Conservation (phyloP, 768 basidiomycete species). For the Leccinum arenicola region DNA sequence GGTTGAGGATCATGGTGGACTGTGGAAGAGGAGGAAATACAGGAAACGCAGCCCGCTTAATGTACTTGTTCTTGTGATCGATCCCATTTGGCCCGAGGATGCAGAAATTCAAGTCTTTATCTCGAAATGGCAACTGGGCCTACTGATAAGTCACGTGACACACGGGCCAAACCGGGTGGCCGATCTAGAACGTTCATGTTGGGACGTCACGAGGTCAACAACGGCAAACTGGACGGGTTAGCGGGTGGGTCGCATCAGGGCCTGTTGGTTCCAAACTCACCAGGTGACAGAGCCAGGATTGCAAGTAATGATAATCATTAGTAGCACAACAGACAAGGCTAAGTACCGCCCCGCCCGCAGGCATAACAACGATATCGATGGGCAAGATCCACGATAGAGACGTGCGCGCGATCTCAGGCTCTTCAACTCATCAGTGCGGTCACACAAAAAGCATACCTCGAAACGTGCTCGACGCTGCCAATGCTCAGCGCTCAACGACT, state of each 20-base stretch:
- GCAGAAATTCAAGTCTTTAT: constrained; percentile 20
- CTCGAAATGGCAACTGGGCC: constrained; percentile 24
- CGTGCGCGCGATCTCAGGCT: background rate
- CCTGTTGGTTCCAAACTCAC: background rate
- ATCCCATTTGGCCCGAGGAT: constrained; percentile 17
- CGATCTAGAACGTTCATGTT: background rate
- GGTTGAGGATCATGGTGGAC: constrained; percentile 29
- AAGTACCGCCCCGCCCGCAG: background rate
- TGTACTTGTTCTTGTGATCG: constrained; percentile 22
- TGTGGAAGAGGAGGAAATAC: background rate
- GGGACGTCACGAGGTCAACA: constrained; percentile 5
- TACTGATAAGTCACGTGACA: constrained; percentile 25
- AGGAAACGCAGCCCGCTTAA: background rate
- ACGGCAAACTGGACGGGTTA: constrained; percentile 13
- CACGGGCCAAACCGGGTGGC: constrained; percentile 16
- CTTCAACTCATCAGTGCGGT: constrained; percentile 4
- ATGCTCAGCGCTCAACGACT: constrained; percentile 5
- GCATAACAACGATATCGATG: background rate
- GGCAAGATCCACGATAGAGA: background rate
- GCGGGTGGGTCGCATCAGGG: background rate
- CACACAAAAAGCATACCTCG: constrained; percentile 14
- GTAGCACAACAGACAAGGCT: background rate
- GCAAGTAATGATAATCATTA: background rate
- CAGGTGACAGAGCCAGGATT: background rate
- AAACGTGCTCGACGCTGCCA: constrained; percentile 4